phyloP scores from a whole-genome alignment of 176 grass and related monocot genomes.

The Otatea glauca region DNA sequence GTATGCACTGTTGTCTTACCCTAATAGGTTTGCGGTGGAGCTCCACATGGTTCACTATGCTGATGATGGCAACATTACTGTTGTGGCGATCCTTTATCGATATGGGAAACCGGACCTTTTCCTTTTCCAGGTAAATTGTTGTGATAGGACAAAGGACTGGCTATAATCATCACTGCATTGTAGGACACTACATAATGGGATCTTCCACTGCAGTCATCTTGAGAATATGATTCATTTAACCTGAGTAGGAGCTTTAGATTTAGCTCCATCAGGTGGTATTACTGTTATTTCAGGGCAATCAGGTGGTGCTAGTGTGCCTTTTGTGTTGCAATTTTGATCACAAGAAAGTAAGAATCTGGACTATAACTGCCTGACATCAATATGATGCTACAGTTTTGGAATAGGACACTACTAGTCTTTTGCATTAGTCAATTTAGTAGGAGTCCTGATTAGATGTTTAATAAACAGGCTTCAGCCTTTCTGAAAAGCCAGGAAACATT shows the following conservation, averaged over 20 bases:
- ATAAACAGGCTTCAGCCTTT: conserved; percentile 1
- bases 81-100: conserved; percentile 63
- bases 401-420: not conserved
- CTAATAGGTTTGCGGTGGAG: conserved; percentile 64
- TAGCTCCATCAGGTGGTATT: not conserved
- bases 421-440: not conserved
- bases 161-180: not conserved
- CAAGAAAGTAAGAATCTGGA: not conserved
- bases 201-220: not conserved
- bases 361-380: not conserved
- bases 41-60: conserved; percentile 77
- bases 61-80: conserved; percentile 60
- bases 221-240: not conserved
- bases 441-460: not conserved
- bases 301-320: not conserved
- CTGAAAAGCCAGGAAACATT: not conserved
- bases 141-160: not conserved
- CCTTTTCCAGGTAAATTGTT: conserved; percentile 60
- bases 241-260: not conserved
- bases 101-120: conserved; percentile 65
- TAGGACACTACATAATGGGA: not conserved
- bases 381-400: not conserved
- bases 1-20: not conserved
- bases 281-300: not conserved
- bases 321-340: not conserved